A percentile compares a stretch with the other conserved stretches of the same genome.
Evolutionary conservation across 345 rosid species (phyloP).

Genomic region (Nephelium lappaceum): DNA sequence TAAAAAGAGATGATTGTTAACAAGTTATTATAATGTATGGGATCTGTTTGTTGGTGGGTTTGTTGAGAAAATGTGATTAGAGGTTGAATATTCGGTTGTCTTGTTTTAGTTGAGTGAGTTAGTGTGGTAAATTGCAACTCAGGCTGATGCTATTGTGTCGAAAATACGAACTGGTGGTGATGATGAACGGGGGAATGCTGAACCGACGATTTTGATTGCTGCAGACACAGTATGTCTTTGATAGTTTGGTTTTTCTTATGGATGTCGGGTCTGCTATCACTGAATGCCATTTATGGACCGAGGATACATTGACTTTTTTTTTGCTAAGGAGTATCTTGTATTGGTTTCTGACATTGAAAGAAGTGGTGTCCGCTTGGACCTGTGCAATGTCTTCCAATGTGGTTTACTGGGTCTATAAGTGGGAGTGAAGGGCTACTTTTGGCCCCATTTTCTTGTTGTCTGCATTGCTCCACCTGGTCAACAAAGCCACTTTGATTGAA

Average conservation of each 20-base stretch:
- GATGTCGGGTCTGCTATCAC: constrained; percentile 23
- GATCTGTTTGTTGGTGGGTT: background rate
- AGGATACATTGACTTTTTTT: constrained; percentile 33
- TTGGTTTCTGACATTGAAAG: background rate
- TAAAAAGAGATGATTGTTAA: background rate
- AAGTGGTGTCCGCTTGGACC: background rate
- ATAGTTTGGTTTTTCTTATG: constrained; percentile 14
- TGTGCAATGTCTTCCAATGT: background rate
- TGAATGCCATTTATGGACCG: constrained; percentile 42
- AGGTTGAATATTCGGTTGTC: background rate
- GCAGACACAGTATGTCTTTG: constrained; percentile 74
- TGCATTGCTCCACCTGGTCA: constrained; percentile 2
- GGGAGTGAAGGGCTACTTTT: background rate
- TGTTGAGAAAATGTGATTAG: constrained; percentile 5
- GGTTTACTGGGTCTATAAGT: background rate
- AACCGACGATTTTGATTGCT: constrained; percentile 53
- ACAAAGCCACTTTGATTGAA: background rate
- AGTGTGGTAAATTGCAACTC: constrained; percentile 39
- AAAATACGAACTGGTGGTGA: constrained; percentile 36
- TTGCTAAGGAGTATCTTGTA: background rate
- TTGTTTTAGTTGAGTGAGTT: constrained; percentile 22
- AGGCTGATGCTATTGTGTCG: constrained; percentile 70
- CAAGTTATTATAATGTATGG: background rate
- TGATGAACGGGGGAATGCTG: constrained; percentile 38
- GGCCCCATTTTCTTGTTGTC: background rate